Evolutionary conservation across 768 basidiomycete species (phyloP), one percentile per base, ranked within the genome.

Genomic region (Rhodotorula taiwanensis): DNA sequence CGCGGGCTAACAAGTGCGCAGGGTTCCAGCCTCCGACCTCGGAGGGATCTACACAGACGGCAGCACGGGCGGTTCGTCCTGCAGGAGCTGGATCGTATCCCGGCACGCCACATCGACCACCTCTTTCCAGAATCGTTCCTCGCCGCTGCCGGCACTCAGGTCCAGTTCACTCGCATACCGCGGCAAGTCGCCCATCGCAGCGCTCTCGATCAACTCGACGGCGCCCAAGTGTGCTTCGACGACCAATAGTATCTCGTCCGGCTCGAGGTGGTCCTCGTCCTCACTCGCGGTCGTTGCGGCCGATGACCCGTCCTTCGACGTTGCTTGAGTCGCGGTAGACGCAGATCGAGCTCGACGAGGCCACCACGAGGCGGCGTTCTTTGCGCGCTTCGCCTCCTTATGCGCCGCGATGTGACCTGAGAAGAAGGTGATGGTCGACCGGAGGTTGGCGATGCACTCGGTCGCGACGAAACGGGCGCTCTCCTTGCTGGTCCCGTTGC

Each of bases 391-490:
- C 2, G 27, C 25, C 9, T 31, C 8, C 23, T 47, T 30, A 0
- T 41, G 43, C 25, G 34, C 39, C 11, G 28, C 30, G 49, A 62
- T 54, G n/a, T 50, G 50, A 16, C 27, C 36, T 5, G 23, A 15
- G 58, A 67, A 63, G 50, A 51, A 57, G 5, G 57, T 42, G 20
- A 55, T 42, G 27, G 53, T 21, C 25, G 58, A 47, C 8, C 55
- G 62, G 20, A 69, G 23, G 62, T 60, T 60, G 21, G 55, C 23
- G 44, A 68, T 50, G 42, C 67, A 64, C n/a, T 59, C 61, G 27
- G 61, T 58, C 20, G 58, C 66, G 58, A 59, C 54, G 62, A 59
- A 59, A 4, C 64, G 57, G 39, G n/a, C 63, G 45, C 63, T 56
- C 36, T 39, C 36, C 36, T 39, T 16, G 48, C 50, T n/a, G n/a